Percentiles rank a stretch among this genome's conserved stretches.
Conservation (phyloP, 345 rosid species). For the Tarenaya hassleriana region DNA sequence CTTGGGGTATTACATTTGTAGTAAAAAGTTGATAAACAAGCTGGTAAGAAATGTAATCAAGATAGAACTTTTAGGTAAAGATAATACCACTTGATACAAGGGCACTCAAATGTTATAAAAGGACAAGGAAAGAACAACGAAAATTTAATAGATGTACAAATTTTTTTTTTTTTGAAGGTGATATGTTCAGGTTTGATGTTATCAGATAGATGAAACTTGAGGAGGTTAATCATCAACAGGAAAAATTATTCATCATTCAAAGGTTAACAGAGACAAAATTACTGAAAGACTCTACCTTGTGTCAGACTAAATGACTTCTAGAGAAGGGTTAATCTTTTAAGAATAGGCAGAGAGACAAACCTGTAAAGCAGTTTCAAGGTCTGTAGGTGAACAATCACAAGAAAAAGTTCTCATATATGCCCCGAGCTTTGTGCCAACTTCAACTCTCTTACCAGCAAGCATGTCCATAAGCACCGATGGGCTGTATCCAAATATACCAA, state of each 20-base stretch:
- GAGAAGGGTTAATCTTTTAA: conserved; percentile 11
- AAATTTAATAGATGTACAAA: background rate
- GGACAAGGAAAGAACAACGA: background rate
- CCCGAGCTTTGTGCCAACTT: conserved; percentile 65
- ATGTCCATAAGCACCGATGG: conserved; percentile 81
- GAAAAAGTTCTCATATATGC: conserved; percentile 79
- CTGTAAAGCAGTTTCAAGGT: conserved; percentile 93
- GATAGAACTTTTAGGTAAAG: too few species aligned
- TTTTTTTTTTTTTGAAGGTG: too few species aligned
- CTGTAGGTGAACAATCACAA: conserved; percentile 84
- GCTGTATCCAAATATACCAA: conserved; percentile 82
- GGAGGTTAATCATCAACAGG: background rate
- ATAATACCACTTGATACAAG: too few species aligned
- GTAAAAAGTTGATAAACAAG: conserved; percentile 80
- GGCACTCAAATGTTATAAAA: too few species aligned
- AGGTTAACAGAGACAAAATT: conserved; percentile 19
- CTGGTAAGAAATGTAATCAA: too few species aligned
- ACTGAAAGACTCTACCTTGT: too few species aligned
- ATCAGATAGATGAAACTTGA: too few species aligned
- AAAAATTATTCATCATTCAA: background rate
- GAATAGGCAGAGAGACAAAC: conserved; percentile 36
- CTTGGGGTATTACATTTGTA: conserved; percentile 69
- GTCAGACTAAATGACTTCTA: too few species aligned
- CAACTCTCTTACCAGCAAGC: conserved; percentile 98
- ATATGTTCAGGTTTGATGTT: too few species aligned